phyloP scores from a whole-genome alignment of 768 basidiomycete species.

The Hygrophoropsis aurantiaca region DNA sequence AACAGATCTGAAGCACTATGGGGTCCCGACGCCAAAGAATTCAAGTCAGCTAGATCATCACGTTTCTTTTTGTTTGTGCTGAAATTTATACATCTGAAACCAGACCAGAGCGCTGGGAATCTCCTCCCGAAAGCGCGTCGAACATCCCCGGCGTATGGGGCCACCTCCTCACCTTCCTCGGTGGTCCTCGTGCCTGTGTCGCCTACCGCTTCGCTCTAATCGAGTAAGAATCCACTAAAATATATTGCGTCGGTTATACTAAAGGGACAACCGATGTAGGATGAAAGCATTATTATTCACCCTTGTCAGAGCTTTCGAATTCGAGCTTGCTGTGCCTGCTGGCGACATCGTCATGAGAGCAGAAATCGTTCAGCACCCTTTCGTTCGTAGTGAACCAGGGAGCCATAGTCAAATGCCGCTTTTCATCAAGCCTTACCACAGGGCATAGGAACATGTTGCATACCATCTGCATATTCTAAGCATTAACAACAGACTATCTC shows the following conservation, averaged over 20 bases:
- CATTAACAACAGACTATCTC: too few species aligned
- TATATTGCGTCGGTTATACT: not conserved
- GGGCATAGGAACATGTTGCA: too few species aligned
- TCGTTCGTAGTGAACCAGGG: conserved; percentile 38
- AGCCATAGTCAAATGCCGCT: conserved; percentile 46
- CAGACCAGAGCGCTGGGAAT: conserved; percentile 67
- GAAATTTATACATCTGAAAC: not conserved
- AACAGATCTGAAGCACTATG: conserved; percentile 56
- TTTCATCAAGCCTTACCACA: conserved; percentile 11
- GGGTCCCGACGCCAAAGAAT: conserved; percentile 64
- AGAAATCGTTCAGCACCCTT: conserved; percentile 43
- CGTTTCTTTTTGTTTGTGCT: not conserved
- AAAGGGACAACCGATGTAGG: conserved; percentile 13
- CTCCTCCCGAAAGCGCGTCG: conserved; percentile 41
- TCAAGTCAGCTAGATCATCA: conserved; percentile 42
- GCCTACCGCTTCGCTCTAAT: conserved; percentile 64
- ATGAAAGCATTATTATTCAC: conserved; percentile 48
- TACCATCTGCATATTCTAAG: too few species aligned
- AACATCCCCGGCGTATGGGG: conserved; percentile 61
- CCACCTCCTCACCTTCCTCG: conserved; percentile 59
- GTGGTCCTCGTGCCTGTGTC: conserved; percentile 66
- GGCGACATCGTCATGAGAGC: conserved; percentile 33
- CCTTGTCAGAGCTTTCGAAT: conserved; percentile 50
- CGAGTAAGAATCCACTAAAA: conserved; percentile 41
- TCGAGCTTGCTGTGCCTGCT: conserved; percentile 50